These are phyloP conservation scores for Lycium barbarum DNA, from an alignment of 257 asterid genomes.

Conservation along the genomic window DNA sequence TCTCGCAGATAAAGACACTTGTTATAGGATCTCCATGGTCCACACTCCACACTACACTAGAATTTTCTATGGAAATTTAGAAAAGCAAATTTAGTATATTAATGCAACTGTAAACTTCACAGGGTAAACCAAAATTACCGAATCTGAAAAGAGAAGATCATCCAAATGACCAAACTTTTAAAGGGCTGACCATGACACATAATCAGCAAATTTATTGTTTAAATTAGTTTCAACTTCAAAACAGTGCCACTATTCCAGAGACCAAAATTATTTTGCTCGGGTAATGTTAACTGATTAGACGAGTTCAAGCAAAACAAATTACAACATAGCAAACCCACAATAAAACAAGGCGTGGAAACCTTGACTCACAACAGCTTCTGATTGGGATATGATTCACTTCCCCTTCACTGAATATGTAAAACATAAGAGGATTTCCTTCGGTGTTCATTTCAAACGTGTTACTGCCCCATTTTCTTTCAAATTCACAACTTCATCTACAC, in stretches of 20 bases:
- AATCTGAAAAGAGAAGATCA: conserved; percentile 12
- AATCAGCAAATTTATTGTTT: neutral
- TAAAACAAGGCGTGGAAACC: neutral
- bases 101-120: neutral
- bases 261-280: neutral
- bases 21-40: neutral
- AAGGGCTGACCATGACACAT: conserved; percentile 8
- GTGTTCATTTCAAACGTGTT: neutral
- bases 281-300: neutral
- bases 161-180: conserved; percentile 14
- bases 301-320: neutral
- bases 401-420: neutral
- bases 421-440: neutral
- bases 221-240: neutral
- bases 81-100: neutral
- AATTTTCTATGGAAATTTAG: neutral
- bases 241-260: neutral
- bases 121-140: neutral
- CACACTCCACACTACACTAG: neutral
- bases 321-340: conserved; percentile 12
- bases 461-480: neutral
- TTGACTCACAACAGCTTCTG: conserved; percentile 2
- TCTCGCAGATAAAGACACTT: conserved; percentile 8
- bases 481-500: conserved; percentile 19
- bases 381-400: neutral